Conservation (phyloP, 164 flowering plant species). For the Vitis rotundifolia region DNA sequence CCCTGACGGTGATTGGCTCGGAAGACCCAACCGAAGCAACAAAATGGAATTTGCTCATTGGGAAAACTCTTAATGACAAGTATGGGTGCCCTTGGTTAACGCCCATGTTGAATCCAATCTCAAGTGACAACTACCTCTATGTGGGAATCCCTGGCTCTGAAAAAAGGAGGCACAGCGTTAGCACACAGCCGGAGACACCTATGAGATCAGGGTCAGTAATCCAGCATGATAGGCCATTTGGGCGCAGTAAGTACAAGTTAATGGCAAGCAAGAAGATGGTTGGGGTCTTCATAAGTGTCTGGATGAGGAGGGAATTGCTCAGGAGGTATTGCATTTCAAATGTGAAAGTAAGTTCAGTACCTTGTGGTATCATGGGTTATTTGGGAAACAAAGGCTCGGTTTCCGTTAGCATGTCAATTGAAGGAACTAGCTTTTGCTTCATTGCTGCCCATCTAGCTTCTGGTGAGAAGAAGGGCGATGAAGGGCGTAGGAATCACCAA, state of each 20-base stretch:
- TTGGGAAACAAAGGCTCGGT: conserved; percentile 84
- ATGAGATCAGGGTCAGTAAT: conserved; percentile 13
- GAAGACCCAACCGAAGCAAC: conserved; percentile 62
- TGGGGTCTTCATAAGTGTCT: conserved; percentile 71
- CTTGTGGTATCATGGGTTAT: conserved; percentile 82
- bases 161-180: conserved; percentile 12
- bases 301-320: conserved; percentile 59
- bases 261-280: conserved; percentile 87
- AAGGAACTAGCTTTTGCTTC: conserved; percentile 78
- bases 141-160: conserved; percentile 3
- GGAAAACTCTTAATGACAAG: conserved; percentile 58
- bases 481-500: conserved; percentile 61
- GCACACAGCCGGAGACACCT: conserved; percentile 2
- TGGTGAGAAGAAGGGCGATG: conserved; percentile 77
- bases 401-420: conserved; percentile 67
- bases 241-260: conserved; percentile 40
- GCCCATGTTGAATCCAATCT: conserved; percentile 36
- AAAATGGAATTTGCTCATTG: conserved; percentile 73
- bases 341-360: conserved; percentile 64
- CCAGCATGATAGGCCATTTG: conserved; percentile 4
- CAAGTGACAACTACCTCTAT: conserved; percentile 34
- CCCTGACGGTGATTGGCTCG: conserved; percentile 56
- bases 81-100: conserved; percentile 57
- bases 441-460: conserved; percentile 76
- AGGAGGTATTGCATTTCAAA: conserved; percentile 44